Percentiles rank a stretch among this genome's conserved stretches.
These are phyloP conservation scores for Rhipidocladum racemiflorum DNA, from an alignment of 176 grass and related monocot genomes.

Conservation along the genomic window DNA sequence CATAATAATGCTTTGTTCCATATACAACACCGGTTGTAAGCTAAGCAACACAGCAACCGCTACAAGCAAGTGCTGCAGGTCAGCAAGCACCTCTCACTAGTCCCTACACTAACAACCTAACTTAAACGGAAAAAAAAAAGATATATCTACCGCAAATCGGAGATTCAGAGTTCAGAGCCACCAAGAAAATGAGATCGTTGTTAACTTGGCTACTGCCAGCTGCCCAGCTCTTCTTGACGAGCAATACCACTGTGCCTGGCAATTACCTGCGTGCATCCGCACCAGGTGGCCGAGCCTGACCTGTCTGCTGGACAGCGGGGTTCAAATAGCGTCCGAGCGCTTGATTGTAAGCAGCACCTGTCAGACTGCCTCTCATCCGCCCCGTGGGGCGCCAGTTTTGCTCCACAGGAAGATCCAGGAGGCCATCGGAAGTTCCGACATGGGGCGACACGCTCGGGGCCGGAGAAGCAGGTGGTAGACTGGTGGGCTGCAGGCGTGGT, in stretches of 20 bases:
- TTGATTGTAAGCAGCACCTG: conserved; percentile 59
- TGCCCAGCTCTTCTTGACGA: neutral
- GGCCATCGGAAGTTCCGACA: neutral
- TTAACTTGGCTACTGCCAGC: neutral
- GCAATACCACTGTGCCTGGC: neutral
- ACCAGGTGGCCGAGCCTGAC: conserved; percentile 5
- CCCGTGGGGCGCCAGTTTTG: conserved; percentile 69
- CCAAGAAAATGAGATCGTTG: neutral
- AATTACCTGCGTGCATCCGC: neutral
- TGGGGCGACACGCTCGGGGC: neutral
- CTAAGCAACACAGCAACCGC: neutral
- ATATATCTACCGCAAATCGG: neutral
- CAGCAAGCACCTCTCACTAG: neutral
- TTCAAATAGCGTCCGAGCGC: conserved; percentile 55
- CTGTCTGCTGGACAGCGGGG: conserved; percentile 19
- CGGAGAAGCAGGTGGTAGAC: neutral
- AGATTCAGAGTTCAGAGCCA: neutral
- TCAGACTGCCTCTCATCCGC: conserved; percentile 87
- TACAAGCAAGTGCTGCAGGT: neutral
- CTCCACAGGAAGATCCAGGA: conserved; percentile 45
- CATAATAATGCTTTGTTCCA: neutral
- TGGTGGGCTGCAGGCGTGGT: neutral
- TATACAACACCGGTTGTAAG: neutral
- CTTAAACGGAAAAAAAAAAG: neutral
- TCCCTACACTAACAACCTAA: neutral